A percentile compares a stretch with the other conserved stretches of the same genome.
These are phyloP conservation scores for Fonsecaea pugnacius DNA, from an alignment of 2,329 filamentous ascomycete species.

Conservation along the genomic window DNA sequence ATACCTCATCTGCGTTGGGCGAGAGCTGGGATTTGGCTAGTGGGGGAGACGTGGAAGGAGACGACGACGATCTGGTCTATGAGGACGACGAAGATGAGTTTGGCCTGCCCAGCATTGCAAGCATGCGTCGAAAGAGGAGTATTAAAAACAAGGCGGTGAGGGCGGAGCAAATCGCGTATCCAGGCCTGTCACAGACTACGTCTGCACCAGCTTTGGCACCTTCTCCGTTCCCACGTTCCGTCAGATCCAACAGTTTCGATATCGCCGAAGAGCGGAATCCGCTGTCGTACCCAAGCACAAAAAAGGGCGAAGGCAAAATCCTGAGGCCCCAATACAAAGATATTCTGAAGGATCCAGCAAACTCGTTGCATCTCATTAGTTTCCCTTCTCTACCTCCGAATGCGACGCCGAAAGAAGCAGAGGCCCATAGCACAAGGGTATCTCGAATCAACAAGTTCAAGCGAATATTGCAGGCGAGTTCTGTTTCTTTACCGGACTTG, in stretches of 20 bases:
- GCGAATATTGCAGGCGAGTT: constrained; percentile 87
- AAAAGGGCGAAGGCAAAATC: constrained; percentile 92
- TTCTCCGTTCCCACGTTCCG: constrained; percentile 36
- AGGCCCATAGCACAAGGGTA: constrained; percentile 83
- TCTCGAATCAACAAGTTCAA: constrained; percentile 99
- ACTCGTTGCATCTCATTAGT: constrained; percentile 90
- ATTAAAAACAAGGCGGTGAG: constrained; percentile 44
- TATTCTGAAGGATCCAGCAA: constrained; percentile 84
- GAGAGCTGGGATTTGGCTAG: constrained; percentile 71
- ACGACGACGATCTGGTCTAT: constrained; percentile 72
- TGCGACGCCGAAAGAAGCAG: constrained; percentile 79
- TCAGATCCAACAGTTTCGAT: constrained; percentile 84
- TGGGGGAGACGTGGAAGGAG: constrained; percentile 70
- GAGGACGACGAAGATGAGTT: constrained; percentile 94
- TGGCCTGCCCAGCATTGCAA: constrained; percentile 87
- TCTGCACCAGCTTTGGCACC: constrained; percentile 30
- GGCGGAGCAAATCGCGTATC: constrained; percentile 26
- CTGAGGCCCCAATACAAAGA: constrained; percentile 97
- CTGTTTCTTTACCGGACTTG: constrained; percentile 82
- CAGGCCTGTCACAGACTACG: constrained; percentile 28
- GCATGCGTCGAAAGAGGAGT: constrained; percentile 75
- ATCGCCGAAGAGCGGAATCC: constrained; percentile 88
- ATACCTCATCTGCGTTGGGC: constrained; percentile 74
- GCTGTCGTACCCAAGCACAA: constrained; percentile 81
- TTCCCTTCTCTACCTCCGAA: constrained; percentile 75